Base-by-base conservation (phyloP, 495 filamentous ascomycete genomes). In the Polyplosphaeria fusca region DNA sequence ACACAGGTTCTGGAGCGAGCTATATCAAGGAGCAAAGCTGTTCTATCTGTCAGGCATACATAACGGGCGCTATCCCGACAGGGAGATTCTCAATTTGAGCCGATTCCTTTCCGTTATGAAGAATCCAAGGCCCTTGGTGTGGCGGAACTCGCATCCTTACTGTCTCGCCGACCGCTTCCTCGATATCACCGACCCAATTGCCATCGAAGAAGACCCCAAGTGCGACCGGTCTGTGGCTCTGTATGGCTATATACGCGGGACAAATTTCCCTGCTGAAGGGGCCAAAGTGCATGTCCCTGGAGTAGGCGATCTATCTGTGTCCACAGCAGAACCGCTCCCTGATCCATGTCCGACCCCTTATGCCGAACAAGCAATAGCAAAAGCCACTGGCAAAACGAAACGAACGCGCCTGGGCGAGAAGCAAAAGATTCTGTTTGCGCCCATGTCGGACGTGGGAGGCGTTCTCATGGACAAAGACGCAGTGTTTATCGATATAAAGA, bases 31-130 rank as follows among this genome's bases (percentile, higher is more conserved):
- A 52, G 93, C 93, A 28, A 96, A 97, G 69, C 73, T 98, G 0
- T 98, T 98, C 72, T 97, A 96, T 70, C 77, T 98, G 13, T 93
- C 88, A 13, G 93, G 93, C 53, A 89, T 98, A 12, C 83, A 96
- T 55, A 97, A 97, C 69, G 93, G 93, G 30, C 81, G 93, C 51
- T 98, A 98, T 72, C 93, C 93, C 20, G 93, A 98, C 67, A 84
- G 93, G 46, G 94, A 98, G 73, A 84, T 98, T 19, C 88, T 96
- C 74, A 98, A 98, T 59, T 72, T 98, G 3, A 92, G 88, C 13
- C 80, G 94, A 41, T 98, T 98, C 70, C 78, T 98, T 61, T 91
- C 87, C 2, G 89, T 98, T 63, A 97, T 97, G 94, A 98, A 98
- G 77, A 96, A 95, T 70, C 94, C 93, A 25, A 82, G 93, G 42